Percentiles rank a stretch among this genome's conserved stretches.
phyloP scores from a whole-genome alignment of 208 protist genomes.

The Leishmania amazonensis region DNA sequence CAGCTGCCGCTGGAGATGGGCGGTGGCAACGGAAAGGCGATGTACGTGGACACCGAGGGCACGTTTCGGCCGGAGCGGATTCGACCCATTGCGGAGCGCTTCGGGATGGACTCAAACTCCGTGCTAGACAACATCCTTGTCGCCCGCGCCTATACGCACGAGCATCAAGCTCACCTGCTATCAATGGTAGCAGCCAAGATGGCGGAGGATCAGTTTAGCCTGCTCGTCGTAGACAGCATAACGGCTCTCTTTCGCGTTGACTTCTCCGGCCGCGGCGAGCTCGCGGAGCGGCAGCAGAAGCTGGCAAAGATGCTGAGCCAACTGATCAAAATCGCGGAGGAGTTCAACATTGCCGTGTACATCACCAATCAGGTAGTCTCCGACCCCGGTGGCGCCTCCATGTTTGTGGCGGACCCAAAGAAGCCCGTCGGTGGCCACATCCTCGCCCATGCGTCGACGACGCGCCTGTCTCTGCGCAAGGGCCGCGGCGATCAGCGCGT shows the following conservation, averaged over 20 bases:
- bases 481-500: slow-evolving; percentile 97
- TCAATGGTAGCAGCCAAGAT: slow-evolving; percentile 92
- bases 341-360: slow-evolving; percentile 99
- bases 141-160: slow-evolving; percentile 96
- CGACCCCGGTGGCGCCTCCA: slow-evolving; percentile 96
- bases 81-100: slow-evolving; percentile 95
- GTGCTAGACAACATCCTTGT: slow-evolving; percentile 98
- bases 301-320: slow-evolving; percentile 91
- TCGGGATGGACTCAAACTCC: slow-evolving; percentile 91
- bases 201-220: slow-evolving; percentile 91
- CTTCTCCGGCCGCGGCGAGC: slow-evolving; percentile 97
- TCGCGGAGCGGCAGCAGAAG: slow-evolving; percentile 97
- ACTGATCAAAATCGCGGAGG: slow-evolving; percentile 98
- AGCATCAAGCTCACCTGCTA: slow-evolving; percentile 94
- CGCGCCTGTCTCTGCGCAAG: slow-evolving; percentile 94
- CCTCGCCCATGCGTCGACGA: slow-evolving; percentile 98
- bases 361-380: slow-evolving; percentile 99
- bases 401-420: slow-evolving; percentile 98
- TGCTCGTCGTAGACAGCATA: slow-evolving; percentile 98
- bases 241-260: slow-evolving; percentile 99
- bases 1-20: slow-evolving; percentile 94
- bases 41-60: slow-evolving; percentile 99
- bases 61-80: slow-evolving; percentile 98
- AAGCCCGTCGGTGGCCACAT: slow-evolving; percentile 98
- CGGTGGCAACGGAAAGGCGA: slow-evolving; percentile 93